Base-by-base conservation (phyloP, 2,329 filamentous ascomycete species). In the Lasiodiplodia hormozganensis region DNA sequence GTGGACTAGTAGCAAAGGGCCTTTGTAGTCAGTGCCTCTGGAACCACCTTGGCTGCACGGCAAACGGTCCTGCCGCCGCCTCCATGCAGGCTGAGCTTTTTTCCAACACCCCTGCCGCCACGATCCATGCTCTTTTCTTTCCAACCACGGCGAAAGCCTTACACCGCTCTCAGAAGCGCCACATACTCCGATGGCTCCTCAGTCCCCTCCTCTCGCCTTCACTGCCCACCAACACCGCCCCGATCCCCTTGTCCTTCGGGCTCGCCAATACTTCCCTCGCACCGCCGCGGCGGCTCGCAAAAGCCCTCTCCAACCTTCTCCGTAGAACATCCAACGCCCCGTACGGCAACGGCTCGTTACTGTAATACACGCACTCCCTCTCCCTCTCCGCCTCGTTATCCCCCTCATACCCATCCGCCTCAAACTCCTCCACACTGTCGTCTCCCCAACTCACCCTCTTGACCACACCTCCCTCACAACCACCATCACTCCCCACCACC, bases 231-330 rank as follows among this genome's bases (percentile, higher is more conserved):
- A 56, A 68, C n/a, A 54, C 49, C 21, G 66, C 68, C 53, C 68
- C 43, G 10, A 10, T 47, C 43, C 38, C 43, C 67, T 28, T 70
- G 70, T 73, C 77, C n/a, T 78, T 77, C n/a, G 81, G 76, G 62
- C 14, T 65, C 65, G 43, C 72, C 43, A 52, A 31, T 14, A 52
- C 43, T 56, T 58, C 53, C 43, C 57, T 49, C 10, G 49, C 67
- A 21, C 56, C 53, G 2, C 43, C 43, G n/a, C 18, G n/a, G 43
- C 56, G 23, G n/a, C 56, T 40, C 31, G 47, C 34, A 58, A 68
- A 67, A 11, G 67, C 53, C 58, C 53, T 51, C 38, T 53, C 49
- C 38, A 73, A 69, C 71, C 72, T 70, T 62, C 70, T 53, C 52
- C 69, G 65, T 68, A 74, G 53, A 3, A 69, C 53, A 54, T 74